Evolutionary conservation across 768 basidiomycete species (phyloP).

Genomic region (Boletus reticulatus): DNA sequence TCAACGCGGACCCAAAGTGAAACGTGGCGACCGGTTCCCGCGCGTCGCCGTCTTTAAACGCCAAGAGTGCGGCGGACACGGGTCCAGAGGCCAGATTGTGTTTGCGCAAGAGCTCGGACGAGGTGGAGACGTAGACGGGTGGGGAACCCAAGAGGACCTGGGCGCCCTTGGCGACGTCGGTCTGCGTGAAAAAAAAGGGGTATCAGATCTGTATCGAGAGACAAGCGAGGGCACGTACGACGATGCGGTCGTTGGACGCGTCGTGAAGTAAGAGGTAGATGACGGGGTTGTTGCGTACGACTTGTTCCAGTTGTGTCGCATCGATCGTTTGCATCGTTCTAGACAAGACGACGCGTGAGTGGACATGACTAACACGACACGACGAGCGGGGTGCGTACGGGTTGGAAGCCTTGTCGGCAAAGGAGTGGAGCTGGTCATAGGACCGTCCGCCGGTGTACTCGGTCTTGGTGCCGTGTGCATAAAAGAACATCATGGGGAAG

Average conservation of each 20-base stretch:
- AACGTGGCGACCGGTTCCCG: conserved; percentile 46
- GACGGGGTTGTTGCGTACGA: conserved; percentile 14
- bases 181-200: conserved; percentile 32
- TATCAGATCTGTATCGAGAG: not conserved
- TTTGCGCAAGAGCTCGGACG: conserved; percentile 31
- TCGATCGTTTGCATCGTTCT: conserved; percentile 25
- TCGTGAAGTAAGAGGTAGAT: conserved; percentile 53
- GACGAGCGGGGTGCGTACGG: conserved; percentile 47
- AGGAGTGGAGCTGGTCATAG: conserved; percentile 67
- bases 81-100: conserved; percentile 32
- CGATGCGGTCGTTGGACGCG: conserved; percentile 26
- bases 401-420: conserved; percentile 70
- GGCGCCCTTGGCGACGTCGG: conserved; percentile 55
- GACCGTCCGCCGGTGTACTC: conserved; percentile 78
- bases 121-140: conserved; percentile 43
- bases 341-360: not conserved
- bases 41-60: conserved; percentile 58
- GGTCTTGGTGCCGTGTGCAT: conserved; percentile 52
- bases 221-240: conserved; percentile 27
- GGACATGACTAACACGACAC: not conserved
- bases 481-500: conserved; percentile 83
- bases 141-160: conserved; percentile 49
- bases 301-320: conserved; percentile 1
- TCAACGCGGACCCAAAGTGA: not conserved
- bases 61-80: conserved; percentile 63